A percentile compares a stretch with the other conserved stretches of the same genome.
Evolutionary conservation across 2,329 filamentous ascomycete species (phyloP).

Genomic region (Aspergillus sp.): DNA sequence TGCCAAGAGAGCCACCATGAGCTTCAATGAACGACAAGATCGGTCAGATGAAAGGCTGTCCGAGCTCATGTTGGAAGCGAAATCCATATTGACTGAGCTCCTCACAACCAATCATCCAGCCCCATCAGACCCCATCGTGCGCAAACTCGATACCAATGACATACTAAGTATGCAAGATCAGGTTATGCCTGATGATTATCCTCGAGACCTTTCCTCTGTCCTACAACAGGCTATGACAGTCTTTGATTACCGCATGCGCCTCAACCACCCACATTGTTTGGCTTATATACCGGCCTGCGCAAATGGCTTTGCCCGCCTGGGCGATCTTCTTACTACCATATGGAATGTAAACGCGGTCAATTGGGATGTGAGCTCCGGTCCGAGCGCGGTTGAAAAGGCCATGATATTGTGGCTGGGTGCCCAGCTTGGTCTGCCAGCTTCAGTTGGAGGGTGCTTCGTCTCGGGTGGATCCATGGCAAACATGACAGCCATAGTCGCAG

Average conservation of each 20-base stretch:
- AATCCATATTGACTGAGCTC: not conserved
- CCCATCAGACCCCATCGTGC: not conserved
- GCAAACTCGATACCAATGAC: not conserved
- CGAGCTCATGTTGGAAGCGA: not conserved
- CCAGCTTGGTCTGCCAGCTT: slow-evolving; percentile 13
- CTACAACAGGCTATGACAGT: not conserved
- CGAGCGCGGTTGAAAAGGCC: slow-evolving; percentile 15
- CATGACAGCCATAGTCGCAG: slow-evolving; percentile 21
- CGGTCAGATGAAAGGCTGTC: not conserved
- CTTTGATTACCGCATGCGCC: not conserved
- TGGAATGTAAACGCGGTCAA: not conserved
- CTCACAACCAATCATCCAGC: not conserved
- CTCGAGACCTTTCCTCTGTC: not conserved
- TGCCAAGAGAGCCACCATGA: too few relatives aligned
- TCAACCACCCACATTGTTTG: not conserved
- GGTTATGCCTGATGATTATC: not conserved
- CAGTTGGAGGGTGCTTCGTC: slow-evolving; percentile 22
- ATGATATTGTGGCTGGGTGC: slow-evolving; percentile 21
- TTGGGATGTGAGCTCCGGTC: slow-evolving; percentile 12
- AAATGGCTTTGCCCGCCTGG: not conserved
- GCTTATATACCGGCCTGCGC: not conserved
- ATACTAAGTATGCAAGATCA: not conserved
- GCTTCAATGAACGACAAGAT: not conserved
- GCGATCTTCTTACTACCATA: not conserved
- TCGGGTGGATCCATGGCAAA: slow-evolving; percentile 28